Base-by-base conservation (phyloP, 2,329 filamentous ascomycete species). In the Fusarium duplospermum region DNA sequence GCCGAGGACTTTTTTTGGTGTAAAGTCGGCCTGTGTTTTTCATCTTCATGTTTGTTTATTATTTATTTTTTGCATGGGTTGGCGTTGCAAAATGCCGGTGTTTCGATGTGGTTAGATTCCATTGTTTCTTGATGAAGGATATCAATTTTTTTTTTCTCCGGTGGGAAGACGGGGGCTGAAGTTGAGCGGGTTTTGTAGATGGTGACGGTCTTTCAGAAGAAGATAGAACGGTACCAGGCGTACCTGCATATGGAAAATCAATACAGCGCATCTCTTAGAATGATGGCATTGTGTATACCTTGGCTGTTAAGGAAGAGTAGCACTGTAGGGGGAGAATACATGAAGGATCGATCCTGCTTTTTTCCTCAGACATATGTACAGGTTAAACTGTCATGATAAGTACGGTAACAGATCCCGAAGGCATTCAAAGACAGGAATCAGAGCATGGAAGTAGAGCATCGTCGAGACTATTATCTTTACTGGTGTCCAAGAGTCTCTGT, bases 61-160 rank as follows among this genome's bases (percentile, higher is more conserved):
- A 27, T 22, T 68, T 65, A 38, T 74, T 73, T 76, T 4, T 29
- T 47, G 75, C 75, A 77, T 77, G 64, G 75, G 64, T 66, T 65
- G 75, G 75, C 75, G 75, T 76, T 77, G 67, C 20, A 68, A 72
- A 54, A 63, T 66, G 50, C 58, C 38, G 62, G 47, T 56, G 56
- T 69, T 62, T 61, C 61, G 35, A 64, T 58, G 65, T 40, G 63
- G 58, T 66, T 66, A 74, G 64, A 73, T 71, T 69, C 40, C 67
- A 66, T 61, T 31, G 58, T 71, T 27, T n/a, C 47, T 62, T 61
- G 27, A 31, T 33, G 42, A 36, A 69, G 24, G 52, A 45, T 61
- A 69, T 63, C 33, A 52, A 24, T 42, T n/a, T 62, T 72, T 45
- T 58, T 57, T 33, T 45, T 22, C 7, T 52, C 13, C 11, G 45